phyloP scores from a whole-genome alignment of 768 basidiomycete species.

The Suillus americanus region DNA sequence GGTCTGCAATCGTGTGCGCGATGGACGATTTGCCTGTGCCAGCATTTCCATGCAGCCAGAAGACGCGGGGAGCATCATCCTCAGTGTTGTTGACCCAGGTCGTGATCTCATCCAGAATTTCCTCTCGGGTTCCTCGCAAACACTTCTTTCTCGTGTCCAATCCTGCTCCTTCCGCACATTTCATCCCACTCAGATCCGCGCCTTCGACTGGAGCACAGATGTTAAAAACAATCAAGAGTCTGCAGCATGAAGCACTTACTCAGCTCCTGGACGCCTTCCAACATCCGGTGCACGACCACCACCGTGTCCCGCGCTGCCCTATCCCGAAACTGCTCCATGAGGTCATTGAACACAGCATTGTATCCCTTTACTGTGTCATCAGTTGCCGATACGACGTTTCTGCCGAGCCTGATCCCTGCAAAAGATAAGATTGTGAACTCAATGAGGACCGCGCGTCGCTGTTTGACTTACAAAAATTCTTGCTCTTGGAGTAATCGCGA shows the following conservation, averaged over 20 bases:
- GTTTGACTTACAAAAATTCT: too few species aligned
- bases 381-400: too few species aligned
- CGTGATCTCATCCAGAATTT: constrained; percentile 25
- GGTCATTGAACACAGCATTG: neutral
- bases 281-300: neutral
- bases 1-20: constrained; percentile 21
- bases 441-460: too few species aligned
- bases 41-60: too few species aligned
- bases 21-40: constrained; percentile 23
- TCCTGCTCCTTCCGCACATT: constrained; percentile 2
- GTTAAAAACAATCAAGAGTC: neutral
- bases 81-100: constrained; percentile 21
- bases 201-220: neutral
- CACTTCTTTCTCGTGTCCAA: constrained; percentile 15
- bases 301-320: constrained; percentile 1
- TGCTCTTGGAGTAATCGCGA: too few species aligned
- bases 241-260: neutral
- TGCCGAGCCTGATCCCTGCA: too few species aligned
- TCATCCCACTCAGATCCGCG: neutral
- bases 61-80: constrained; percentile 11
- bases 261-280: neutral
- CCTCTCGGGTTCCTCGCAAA: constrained; percentile 21
- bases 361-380: too few species aligned
- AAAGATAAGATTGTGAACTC: too few species aligned
- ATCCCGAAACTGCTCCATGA: constrained; percentile 7